phyloP scores from a whole-genome alignment of 768 basidiomycete genomes.

The Macrolepiota fuliginosa region DNA sequence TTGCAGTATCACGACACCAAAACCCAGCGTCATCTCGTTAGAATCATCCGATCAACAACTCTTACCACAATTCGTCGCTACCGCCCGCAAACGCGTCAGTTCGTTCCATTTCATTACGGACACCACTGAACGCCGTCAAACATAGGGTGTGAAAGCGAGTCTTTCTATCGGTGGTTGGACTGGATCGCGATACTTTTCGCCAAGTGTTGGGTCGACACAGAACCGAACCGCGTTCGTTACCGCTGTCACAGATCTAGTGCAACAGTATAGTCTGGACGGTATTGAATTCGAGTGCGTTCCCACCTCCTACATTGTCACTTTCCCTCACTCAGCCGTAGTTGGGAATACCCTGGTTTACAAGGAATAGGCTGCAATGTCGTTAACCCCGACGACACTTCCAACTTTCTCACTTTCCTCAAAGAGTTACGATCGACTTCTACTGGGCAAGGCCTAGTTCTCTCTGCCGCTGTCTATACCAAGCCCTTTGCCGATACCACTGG shows the following conservation, averaged over 20 bases:
- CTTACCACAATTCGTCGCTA: constrained; percentile 53
- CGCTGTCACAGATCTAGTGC: constrained; percentile 47
- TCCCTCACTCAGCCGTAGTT: constrained; percentile 38
- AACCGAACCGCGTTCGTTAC: constrained; percentile 61
- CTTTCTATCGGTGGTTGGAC: constrained; percentile 70
- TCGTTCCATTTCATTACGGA: background rate
- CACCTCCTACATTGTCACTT: constrained; percentile 4
- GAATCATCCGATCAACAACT: constrained; percentile 42
- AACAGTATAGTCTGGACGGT: constrained; percentile 53
- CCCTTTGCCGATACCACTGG: constrained; percentile 66
- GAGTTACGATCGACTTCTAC: constrained; percentile 57
- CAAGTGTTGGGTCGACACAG: constrained; percentile 46
- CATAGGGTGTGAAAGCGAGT: constrained; percentile 52
- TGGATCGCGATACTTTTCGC: constrained; percentile 62
- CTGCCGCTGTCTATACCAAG: constrained; percentile 63
- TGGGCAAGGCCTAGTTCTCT: constrained; percentile 60
- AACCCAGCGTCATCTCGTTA: constrained; percentile 31
- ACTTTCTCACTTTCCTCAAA: constrained; percentile 77
- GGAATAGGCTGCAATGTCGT: constrained; percentile 73
- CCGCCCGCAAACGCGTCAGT: constrained; percentile 39
- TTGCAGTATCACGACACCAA: constrained; percentile 36
- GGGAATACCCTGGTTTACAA: constrained; percentile 77
- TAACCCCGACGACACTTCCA: constrained; percentile 64
- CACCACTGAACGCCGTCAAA: background rate
- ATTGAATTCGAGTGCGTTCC: constrained; percentile 59